phyloP scores from a whole-genome alignment of 2,329 filamentous ascomycete genomes.

The Neopestalotiopsis sp. region DNA sequence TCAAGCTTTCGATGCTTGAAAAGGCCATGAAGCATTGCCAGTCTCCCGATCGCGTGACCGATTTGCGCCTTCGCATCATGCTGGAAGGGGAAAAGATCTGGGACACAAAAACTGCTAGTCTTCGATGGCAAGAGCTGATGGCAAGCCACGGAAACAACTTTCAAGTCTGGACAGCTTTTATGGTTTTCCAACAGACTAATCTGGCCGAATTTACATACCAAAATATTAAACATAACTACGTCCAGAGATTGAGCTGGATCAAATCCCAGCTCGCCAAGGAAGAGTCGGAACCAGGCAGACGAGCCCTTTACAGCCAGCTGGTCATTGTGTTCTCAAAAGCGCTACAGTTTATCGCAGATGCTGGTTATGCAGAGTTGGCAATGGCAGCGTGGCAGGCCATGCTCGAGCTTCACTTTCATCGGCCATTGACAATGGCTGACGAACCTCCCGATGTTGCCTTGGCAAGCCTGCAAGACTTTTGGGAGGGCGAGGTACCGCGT shows the following conservation, averaged over 20 bases:
- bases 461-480: conserved; percentile 70
- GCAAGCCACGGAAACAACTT: conserved; percentile 61
- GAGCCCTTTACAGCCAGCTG: conserved; percentile 45
- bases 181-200: conserved; percentile 75
- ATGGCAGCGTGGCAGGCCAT: conserved; percentile 83
- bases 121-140: conserved; percentile 70
- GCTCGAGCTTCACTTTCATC: conserved; percentile 73
- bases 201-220: conserved; percentile 73
- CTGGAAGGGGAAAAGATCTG: conserved; percentile 76
- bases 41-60: conserved; percentile 54
- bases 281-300: conserved; percentile 14
- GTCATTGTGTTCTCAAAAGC: conserved; percentile 76
- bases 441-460: conserved; percentile 33
- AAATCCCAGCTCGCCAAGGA: conserved; percentile 21
- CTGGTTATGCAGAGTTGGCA: conserved; percentile 79
- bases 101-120: conserved; percentile 64
- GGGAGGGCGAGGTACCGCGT: conserved; percentile 82
- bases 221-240: conserved; percentile 62
- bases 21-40: conserved; percentile 69
- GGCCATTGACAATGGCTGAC: conserved; percentile 45
- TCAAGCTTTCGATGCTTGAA: conserved; percentile 81
- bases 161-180: conserved; percentile 72
- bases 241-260: conserved; percentile 58
- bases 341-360: conserved; percentile 75
- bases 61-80: conserved; percentile 72